Conservation (phyloP, 495 filamentous ascomycete genomes). For the Hyaloscypha hepaticicola region DNA sequence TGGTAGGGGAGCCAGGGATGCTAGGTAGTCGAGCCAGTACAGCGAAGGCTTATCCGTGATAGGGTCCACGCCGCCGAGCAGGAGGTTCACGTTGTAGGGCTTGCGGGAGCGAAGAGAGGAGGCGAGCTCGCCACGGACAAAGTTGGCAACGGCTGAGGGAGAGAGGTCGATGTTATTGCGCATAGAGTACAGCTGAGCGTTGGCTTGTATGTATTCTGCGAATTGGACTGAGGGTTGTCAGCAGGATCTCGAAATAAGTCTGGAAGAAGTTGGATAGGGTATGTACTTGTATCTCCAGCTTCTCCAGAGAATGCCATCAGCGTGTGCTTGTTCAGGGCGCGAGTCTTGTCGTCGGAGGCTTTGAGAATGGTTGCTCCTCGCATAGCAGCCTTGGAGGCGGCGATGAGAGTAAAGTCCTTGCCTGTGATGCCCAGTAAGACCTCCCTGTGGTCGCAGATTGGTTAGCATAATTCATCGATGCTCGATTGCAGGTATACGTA, state of each 20-base stretch:
- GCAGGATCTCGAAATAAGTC: background rate
- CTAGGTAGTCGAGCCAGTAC: constrained; percentile 98
- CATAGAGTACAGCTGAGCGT: constrained; percentile 97
- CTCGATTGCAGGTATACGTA: constrained; percentile 9
- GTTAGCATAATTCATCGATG: constrained; percentile 10
- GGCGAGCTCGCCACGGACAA: constrained; percentile 90
- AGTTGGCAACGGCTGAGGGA: constrained; percentile 83
- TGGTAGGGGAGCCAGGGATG: constrained; percentile 79
- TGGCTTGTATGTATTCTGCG: constrained; percentile 98
- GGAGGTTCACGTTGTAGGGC: constrained; percentile 93
- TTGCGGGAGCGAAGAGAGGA: constrained; percentile 83
- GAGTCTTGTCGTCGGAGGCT: constrained; percentile 94
- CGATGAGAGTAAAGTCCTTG: constrained; percentile 97
- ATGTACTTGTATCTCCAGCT: constrained; percentile 88
- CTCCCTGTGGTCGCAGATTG: constrained; percentile 63
- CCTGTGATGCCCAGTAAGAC: constrained; percentile 96
- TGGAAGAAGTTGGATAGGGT: background rate
- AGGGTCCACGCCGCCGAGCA: constrained; percentile 88
- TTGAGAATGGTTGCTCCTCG: constrained; percentile 95
- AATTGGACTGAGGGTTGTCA: constrained; percentile 74
- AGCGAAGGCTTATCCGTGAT: constrained; percentile 83
- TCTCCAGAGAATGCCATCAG: constrained; percentile 97
- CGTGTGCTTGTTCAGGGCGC: constrained; percentile 83
- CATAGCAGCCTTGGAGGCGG: constrained; percentile 96
- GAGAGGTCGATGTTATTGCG: constrained; percentile 90